Percentiles rank a stretch among this genome's conserved stretches.
Conservation (phyloP, 2,329 filamentous ascomycete genomes). For the Myriosclerotinia scirpicola region DNA sequence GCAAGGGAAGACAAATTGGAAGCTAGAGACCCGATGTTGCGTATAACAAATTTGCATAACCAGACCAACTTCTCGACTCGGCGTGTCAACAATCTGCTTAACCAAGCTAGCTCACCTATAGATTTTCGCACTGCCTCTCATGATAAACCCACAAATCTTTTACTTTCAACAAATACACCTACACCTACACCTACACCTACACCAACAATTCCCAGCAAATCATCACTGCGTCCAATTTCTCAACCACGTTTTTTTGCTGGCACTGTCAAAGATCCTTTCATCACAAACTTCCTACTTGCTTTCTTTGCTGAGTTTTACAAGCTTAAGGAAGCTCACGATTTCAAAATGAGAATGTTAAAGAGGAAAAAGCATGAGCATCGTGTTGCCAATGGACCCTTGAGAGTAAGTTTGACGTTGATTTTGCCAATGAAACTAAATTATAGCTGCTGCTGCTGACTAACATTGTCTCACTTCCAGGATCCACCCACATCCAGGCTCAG, state of each 20-base stretch:
- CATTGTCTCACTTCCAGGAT: conserved; percentile 12
- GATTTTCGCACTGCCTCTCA: background rate
- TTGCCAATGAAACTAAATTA: background rate
- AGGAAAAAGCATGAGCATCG: conserved; percentile 1
- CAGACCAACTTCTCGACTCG: too few relatives aligned
- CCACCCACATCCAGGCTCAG: background rate
- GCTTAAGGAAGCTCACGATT: background rate
- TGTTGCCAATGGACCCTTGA: background rate
- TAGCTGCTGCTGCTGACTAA: conserved; percentile 15
- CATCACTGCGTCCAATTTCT: background rate
- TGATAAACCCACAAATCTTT: background rate
- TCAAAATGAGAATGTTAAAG: background rate
- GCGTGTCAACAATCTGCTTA: too few relatives aligned
- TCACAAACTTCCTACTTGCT: background rate
- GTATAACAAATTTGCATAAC: too few relatives aligned
- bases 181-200: background rate
- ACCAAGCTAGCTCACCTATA: background rate
- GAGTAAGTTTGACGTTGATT: conserved; percentile 16
- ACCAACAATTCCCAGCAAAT: background rate
- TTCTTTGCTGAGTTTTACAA: background rate
- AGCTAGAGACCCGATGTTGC: too few relatives aligned
- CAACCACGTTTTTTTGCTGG: background rate
- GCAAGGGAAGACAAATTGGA: too few relatives aligned
- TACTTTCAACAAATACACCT: background rate
- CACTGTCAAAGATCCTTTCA: background rate